A percentile compares a stretch with the other conserved stretches of the same genome.
Conservation (phyloP, 805 yeast species). For the Starmerella lactis-condensi region DNA sequence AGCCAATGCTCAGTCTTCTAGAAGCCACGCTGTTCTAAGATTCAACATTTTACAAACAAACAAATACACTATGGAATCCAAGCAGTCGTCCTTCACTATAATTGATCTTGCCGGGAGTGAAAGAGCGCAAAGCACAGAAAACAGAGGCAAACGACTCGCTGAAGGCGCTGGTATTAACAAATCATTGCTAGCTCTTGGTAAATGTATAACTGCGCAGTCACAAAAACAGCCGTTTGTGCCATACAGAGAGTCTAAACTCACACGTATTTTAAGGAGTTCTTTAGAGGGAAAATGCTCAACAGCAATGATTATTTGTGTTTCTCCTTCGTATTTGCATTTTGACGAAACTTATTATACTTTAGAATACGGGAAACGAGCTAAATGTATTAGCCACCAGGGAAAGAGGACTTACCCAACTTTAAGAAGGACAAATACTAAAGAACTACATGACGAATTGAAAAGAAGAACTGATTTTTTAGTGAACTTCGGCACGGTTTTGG, state of each 20-base stretch:
- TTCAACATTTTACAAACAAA: conserved; percentile 32
- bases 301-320: conserved; percentile 85
- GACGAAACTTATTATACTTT: conserved; percentile 86
- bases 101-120: conserved; percentile 93
- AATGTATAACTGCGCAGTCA: conserved; percentile 69
- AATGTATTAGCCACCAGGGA: conserved; percentile 1
- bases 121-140: conserved; percentile 75
- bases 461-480: no score
- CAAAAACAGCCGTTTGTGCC: conserved; percentile 60
- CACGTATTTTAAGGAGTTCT: conserved; percentile 71
- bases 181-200: conserved; percentile 75
- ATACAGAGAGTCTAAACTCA: conserved; percentile 75
- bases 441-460: no score
- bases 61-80: conserved; percentile 1
- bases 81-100: conserved; percentile 50
- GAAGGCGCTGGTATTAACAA: conserved; percentile 92
- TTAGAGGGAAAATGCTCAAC: conserved; percentile 90
- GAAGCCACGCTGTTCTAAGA: conserved; percentile 88
- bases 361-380: conserved; percentile 75
- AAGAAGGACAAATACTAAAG: no score
- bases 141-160: conserved; percentile 58
- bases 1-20: conserved; percentile 75
- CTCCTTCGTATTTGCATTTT: conserved; percentile 72
- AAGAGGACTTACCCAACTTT: no score
- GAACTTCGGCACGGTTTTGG: no score